A percentile compares a stretch with the other conserved stretches of the same genome.
Conservation (phyloP, 352 stramenopile genomes). For the Phytophthora nicotianae region DNA sequence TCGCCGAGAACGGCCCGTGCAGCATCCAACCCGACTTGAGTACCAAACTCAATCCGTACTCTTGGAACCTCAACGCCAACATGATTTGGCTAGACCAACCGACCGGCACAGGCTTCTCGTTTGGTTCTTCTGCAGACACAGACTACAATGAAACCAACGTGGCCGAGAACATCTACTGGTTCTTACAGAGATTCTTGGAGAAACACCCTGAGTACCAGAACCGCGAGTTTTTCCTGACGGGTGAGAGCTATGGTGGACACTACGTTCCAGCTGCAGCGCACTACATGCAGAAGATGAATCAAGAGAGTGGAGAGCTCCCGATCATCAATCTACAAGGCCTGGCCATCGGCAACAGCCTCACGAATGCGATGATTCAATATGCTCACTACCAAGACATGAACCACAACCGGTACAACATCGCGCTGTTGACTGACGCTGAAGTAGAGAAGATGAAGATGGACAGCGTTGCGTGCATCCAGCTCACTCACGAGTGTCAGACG, state of each 20-base stretch:
- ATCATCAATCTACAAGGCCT: constrained; percentile 54
- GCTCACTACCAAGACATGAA: constrained; percentile 50
- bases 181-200: constrained; percentile 46
- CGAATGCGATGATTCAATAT: constrained; percentile 47
- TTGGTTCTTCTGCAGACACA: constrained; percentile 31
- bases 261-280: constrained; percentile 52
- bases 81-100: constrained; percentile 67
- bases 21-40: constrained; percentile 38
- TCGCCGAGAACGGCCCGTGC: constrained; percentile 62
- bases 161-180: constrained; percentile 52
- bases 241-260: constrained; percentile 62
- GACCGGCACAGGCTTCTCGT: constrained; percentile 52
- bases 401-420: constrained; percentile 57
- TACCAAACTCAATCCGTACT: constrained; percentile 47
- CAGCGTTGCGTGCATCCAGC: constrained; percentile 42
- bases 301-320: constrained; percentile 4
- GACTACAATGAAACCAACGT: constrained; percentile 49
- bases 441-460: constrained; percentile 40
- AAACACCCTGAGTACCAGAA: constrained; percentile 50
- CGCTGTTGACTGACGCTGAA: constrained; percentile 28
- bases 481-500: constrained; percentile 38
- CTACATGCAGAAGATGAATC: constrained; percentile 51
- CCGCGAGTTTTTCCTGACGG: constrained; percentile 52
- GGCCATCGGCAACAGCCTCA: constrained; percentile 60
- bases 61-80: constrained; percentile 60